A percentile compares a stretch with the other conserved stretches of the same genome.
These are phyloP conservation scores for Pleurotus tuoliensis DNA, from an alignment of 768 basidiomycete genomes.

Conservation along the genomic window DNA sequence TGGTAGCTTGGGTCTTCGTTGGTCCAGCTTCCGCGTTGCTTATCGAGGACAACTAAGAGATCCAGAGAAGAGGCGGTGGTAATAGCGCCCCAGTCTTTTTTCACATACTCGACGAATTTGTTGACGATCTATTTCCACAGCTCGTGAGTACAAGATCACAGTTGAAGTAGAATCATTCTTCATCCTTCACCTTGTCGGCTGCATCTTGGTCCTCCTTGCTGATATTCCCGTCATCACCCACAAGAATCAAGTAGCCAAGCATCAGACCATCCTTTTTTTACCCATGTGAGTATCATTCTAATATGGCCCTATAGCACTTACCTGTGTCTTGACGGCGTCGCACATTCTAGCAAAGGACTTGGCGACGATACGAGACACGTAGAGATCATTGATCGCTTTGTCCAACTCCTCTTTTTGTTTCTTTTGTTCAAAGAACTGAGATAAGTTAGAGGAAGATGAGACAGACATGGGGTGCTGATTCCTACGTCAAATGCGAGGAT, in stretches of 20 bases:
- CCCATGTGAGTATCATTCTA: background rate
- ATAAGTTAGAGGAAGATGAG: background rate
- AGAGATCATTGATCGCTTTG: background rate
- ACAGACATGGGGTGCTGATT: background rate
- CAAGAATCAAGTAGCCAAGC: conserved; percentile 1
- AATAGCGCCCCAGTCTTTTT: background rate
- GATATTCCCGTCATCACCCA: background rate
- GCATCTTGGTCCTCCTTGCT: background rate
- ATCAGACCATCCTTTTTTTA: background rate
- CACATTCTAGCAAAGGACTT: conserved; percentile 1
- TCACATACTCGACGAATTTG: conserved; percentile 5
- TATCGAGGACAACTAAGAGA: conserved; percentile 6
- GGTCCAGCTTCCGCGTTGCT: conserved; percentile 2
- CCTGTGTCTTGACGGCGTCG: conserved; percentile 5
- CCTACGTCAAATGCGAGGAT: conserved; percentile 3
- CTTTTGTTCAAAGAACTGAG: conserved; percentile 3
- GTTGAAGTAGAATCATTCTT: background rate
- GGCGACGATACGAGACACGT: conserved; percentile 2
- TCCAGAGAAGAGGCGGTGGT: background rate
- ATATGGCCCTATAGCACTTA: background rate
- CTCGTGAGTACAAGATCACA: background rate
- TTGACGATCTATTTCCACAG: background rate
- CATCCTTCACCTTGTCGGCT: background rate
- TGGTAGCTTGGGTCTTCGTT: conserved; percentile 1
- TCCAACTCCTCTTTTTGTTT: conserved; percentile 1